Evolutionary conservation across 2,329 filamentous ascomycete species (phyloP), one percentile per base, ranked within the genome.

Genomic region (Ophiostoma ulmi): DNA sequence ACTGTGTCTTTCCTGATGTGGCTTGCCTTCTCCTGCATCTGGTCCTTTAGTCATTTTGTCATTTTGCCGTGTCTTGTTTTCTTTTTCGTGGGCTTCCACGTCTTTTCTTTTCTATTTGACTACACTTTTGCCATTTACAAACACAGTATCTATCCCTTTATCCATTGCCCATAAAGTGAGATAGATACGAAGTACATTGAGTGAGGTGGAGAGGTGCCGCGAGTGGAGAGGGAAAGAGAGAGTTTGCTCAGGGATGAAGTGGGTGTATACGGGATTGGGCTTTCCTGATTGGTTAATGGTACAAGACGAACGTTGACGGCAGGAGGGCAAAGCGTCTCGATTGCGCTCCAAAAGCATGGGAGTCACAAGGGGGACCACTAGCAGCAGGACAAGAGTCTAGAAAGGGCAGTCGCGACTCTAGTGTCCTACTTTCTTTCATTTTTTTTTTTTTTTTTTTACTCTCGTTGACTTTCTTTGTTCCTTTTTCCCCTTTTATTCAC

Each of bases 221-320:
- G 63, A n/a, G 63, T 65, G 63, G 63, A 39, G 63, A 65, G 58
- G 17, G 17, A 26, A n/a, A 38, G n/a, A 20, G 61, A 65, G 31
- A 39, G 35, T n/a, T 35, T 38, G 63, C 36, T 65, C 63, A 65
- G 63, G 63, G 63, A 35, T 65, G 63, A 65, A 65, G 58, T 63
- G 58, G 58, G 58, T 39, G 63, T 65, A 39, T 20, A 39, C 36
- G 35, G 63, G 36, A 35, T 39, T 39, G 17, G 3, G 31, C 35
- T 10, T 35, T n/a, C 8, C 63, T 65, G 36, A 39, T 65, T 65
- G 63, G 63, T 8, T 20, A n/a, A 17, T 39, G 17, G 1, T 31
- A 26, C 14, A 58, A 14, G 58, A 35, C 58, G 26, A 63, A 63
- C 58, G 58, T 63, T 63, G 58, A 63, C 26, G 58, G 26, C 58